These are phyloP conservation scores for Arabidopsis arenosa DNA, from an alignment of 345 rosid species.

Conservation along the genomic window DNA sequence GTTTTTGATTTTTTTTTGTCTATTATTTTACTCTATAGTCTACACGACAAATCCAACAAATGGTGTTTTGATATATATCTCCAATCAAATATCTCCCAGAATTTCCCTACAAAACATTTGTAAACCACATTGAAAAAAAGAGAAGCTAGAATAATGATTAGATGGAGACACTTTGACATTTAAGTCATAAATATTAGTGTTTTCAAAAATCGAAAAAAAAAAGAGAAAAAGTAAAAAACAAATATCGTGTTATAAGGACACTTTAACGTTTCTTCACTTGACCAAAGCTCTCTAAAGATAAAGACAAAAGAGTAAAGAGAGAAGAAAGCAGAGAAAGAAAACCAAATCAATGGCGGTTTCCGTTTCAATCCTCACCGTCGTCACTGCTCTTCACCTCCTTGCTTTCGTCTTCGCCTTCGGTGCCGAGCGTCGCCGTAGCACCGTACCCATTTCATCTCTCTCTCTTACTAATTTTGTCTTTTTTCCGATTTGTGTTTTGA, in stretches of 20 bases:
- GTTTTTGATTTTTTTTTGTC: too few relatives aligned
- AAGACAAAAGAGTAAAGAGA: conserved; percentile 27
- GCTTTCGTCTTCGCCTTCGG: conserved; percentile 96
- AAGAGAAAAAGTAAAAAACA: neutral
- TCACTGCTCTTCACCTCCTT: conserved; percentile 75
- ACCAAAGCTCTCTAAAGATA: conserved; percentile 27
- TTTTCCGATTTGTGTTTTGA: neutral
- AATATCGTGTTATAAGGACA: conserved; percentile 17
- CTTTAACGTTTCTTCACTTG: conserved; percentile 33
- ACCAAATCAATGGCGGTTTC: conserved; percentile 67
- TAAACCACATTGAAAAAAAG: neutral
- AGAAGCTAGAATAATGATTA: neutral
- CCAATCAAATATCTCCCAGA: neutral
- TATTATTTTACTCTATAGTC: too few relatives aligned
- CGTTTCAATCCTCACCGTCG: conserved; percentile 57
- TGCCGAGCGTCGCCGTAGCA: conserved; percentile 96
- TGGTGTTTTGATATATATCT: too few relatives aligned
- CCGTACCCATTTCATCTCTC: conserved; percentile 49
- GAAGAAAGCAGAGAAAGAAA: neutral
- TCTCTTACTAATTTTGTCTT: neutral
- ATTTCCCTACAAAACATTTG: neutral
- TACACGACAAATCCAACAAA: too few relatives aligned
- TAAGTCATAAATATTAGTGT: neutral
- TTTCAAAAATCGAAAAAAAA: neutral
- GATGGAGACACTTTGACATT: conserved; percentile 25